Conservation (phyloP, 2,329 filamentous ascomycete species). For the Venturia asperata region DNA sequence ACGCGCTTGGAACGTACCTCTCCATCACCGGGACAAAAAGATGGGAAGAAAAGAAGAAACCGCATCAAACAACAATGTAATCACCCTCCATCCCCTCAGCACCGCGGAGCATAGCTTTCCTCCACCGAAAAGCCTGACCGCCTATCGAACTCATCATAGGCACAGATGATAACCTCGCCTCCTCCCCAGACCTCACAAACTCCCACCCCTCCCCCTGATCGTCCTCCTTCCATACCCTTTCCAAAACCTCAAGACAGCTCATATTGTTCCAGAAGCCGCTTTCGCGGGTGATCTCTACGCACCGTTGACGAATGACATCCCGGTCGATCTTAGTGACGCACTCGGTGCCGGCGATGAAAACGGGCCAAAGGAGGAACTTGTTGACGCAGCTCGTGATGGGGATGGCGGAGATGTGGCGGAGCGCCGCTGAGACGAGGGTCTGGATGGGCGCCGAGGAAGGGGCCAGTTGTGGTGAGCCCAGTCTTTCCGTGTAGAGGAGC, state of each 20-base stretch:
- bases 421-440: constrained; percentile 70
- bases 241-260: constrained; percentile 74
- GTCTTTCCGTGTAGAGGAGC: constrained; percentile 79
- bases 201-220: constrained; percentile 28
- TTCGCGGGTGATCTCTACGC: constrained; percentile 77
- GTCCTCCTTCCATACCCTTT: constrained; percentile 69
- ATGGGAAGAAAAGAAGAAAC: no score
- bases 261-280: constrained; percentile 93
- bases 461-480: constrained; percentile 68
- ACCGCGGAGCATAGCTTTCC: constrained; percentile 42
- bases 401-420: constrained; percentile 76
- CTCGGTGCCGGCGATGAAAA: constrained; percentile 85
- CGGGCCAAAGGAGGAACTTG: constrained; percentile 88
- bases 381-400: constrained; percentile 65
- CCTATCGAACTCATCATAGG: constrained; percentile 25
- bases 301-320: constrained; percentile 69
- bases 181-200: constrained; percentile 20
- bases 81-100: constrained; percentile 37
- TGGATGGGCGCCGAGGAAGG: constrained; percentile 73
- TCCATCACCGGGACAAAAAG: no score
- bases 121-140: constrained; percentile 42
- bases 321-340: constrained; percentile 77
- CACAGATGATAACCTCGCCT: constrained; percentile 23
- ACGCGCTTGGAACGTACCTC: no score
- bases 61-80: constrained; percentile 19